phyloP scores from a whole-genome alignment of 768 basidiomycete species.

The Calocybe gangraenosa region DNA sequence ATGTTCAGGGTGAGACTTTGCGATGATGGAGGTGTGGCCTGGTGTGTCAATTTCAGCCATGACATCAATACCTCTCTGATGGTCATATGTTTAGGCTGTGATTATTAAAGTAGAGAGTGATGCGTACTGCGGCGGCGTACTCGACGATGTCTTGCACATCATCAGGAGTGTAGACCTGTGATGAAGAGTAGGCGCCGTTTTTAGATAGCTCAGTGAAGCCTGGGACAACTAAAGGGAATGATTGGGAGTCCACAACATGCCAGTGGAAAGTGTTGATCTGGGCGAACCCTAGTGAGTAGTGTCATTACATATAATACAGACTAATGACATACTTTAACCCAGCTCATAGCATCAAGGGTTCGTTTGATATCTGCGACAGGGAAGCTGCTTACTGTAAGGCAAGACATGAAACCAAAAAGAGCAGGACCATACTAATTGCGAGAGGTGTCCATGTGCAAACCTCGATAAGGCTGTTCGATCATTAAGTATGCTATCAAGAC shows the following conservation, averaged over 20 bases:
- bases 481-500: background rate
- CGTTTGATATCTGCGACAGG: slow-evolving; percentile 60
- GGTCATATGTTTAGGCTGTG: background rate
- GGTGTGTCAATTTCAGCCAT: slow-evolving; percentile 79
- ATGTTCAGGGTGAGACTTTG: slow-evolving; percentile 65
- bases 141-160: slow-evolving; percentile 58
- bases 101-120: background rate
- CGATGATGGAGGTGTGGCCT: slow-evolving; percentile 74
- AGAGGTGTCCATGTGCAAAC: slow-evolving; percentile 77
- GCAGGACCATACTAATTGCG: slow-evolving; percentile 56
- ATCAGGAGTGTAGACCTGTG: slow-evolving; percentile 44
- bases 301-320: background rate
- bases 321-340: slow-evolving; percentile 57
- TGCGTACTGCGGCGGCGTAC: slow-evolving; percentile 68
- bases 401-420: background rate
- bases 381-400: slow-evolving; percentile 35
- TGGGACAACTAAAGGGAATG: slow-evolving; percentile 68
- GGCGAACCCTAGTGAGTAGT: background rate
- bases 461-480: slow-evolving; percentile 57
- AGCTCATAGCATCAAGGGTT: slow-evolving; percentile 74
- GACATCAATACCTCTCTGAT: slow-evolving; percentile 71
- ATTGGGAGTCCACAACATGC: slow-evolving; percentile 82
- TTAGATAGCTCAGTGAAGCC: slow-evolving; percentile 55
- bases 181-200: slow-evolving; percentile 64
- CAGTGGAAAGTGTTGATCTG: slow-evolving; percentile 79